Evolutionary conservation across 257 asterid species (phyloP), one percentile per base, ranked within the genome.

Genomic region (Apocynum venetum): DNA sequence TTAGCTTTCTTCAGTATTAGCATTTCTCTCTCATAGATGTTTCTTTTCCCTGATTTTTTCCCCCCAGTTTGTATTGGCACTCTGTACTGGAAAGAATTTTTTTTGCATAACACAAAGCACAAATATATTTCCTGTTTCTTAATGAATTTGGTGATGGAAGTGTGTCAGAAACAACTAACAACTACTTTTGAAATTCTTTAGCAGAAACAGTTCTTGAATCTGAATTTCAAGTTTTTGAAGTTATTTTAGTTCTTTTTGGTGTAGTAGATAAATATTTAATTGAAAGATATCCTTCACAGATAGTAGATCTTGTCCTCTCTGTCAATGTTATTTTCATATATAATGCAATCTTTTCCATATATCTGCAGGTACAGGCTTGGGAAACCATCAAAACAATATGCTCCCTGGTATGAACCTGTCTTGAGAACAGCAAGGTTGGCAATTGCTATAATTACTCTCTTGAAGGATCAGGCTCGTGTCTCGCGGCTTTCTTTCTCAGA

Each of bases 321-420:
- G 44, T 61, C 35, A n/a, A 40, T 7, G 57, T 14, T 11, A 44
- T 31, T 43, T 69, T 13, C 59, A 56, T 20, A 2, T 14, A 61
- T 68, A 55, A 20, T 17, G 4, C 61, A 57, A 53, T 52, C 14
- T 70, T 57, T 47, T 74, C 43, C 81, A 67, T 31, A 77, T 66
- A 65, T 81, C 74, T 82, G 76, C 91, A 95, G 99, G 98, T 95
- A 95, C 80, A 89, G 98, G 85, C 98, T 95, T 74, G 98, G 99
- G 68, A 88, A 88, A 81, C 98, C 98, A 36, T 87, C 96, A 38
- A 95, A 93, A 76, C 99, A 93, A 77, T 95, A 95, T 82, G 96
- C 93, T 76, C 89, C 98, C 47, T 93, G 98, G 99, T 95, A 89
- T 76, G 90, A 88, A 75, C 92, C 88, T 81, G 96, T 95, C 79